These are phyloP conservation scores for Epichloe scottii DNA, from an alignment of 2,329 filamentous ascomycete species.

Conservation along the genomic window DNA sequence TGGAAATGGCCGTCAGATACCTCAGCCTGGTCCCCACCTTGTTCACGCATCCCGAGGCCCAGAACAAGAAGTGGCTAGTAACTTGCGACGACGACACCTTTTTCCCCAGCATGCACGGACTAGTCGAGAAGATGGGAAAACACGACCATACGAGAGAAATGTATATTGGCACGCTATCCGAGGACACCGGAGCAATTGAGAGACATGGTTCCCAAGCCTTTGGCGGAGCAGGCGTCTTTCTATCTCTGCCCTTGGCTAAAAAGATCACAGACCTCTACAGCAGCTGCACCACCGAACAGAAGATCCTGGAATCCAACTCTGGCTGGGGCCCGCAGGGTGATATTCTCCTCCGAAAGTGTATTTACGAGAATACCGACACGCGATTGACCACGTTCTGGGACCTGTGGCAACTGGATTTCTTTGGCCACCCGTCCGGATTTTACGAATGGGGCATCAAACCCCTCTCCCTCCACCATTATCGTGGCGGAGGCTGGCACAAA, in stretches of 20 bases:
- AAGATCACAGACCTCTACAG: slow-evolving; percentile 32
- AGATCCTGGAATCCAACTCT: slow-evolving; percentile 41
- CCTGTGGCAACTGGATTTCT: slow-evolving; percentile 49
- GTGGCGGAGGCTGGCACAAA: slow-evolving; percentile 44
- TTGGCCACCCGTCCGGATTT: slow-evolving; percentile 48
- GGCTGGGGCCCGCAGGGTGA: slow-evolving; percentile 50
- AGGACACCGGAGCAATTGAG: slow-evolving; percentile 46
- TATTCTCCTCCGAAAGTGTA: slow-evolving; percentile 48
- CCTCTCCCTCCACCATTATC: slow-evolving; percentile 52
- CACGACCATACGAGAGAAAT: slow-evolving; percentile 40
- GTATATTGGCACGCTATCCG: slow-evolving; percentile 50
- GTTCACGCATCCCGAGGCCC: slow-evolving; percentile 37
- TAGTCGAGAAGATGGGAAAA: slow-evolving; percentile 37
- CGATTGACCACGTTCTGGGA: slow-evolving; percentile 44
- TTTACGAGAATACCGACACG: slow-evolving; percentile 49
- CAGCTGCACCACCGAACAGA: slow-evolving; percentile 34
- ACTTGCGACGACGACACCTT: slow-evolving; percentile 55
- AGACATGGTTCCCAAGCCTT: slow-evolving; percentile 52
- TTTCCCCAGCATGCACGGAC: slow-evolving; percentile 44
- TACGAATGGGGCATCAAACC: slow-evolving; percentile 50
- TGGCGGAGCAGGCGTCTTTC: slow-evolving; percentile 50
- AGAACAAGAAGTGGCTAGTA: slow-evolving; percentile 44
- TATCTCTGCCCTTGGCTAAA: slow-evolving; percentile 38
- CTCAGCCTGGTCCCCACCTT: slow-evolving; percentile 41
- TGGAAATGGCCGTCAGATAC: slow-evolving; percentile 47